A percentile compares a stretch with the other conserved stretches of the same genome.
phyloP scores from a whole-genome alignment of 129 eudicot genomes.

The Pulicaria dysenterica region DNA sequence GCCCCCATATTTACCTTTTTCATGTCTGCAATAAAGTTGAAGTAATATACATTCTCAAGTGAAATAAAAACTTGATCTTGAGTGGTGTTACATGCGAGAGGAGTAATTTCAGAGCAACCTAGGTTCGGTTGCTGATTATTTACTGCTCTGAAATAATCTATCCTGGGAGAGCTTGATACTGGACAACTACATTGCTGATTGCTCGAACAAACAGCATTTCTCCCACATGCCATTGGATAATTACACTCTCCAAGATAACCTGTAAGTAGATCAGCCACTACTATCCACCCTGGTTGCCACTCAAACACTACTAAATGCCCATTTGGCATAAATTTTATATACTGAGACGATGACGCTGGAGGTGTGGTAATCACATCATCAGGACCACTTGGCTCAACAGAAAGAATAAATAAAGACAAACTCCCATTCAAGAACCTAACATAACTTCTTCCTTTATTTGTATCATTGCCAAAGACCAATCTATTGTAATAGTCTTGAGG shows the following conservation, averaged over 20 bases:
- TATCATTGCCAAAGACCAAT: background rate
- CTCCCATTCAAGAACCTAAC: conserved; percentile 27
- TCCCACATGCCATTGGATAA: conserved; percentile 42
- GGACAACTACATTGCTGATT: conserved; percentile 39
- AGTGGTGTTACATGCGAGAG: conserved; percentile 24
- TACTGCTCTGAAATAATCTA: conserved; percentile 24
- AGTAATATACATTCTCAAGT: conserved; percentile 12
- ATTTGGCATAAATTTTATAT: conserved; percentile 30
- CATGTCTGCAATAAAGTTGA: background rate
- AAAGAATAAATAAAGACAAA: conserved; percentile 11
- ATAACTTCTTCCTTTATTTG: conserved; percentile 14
- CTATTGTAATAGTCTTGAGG: conserved; percentile 15
- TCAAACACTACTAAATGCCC: conserved; percentile 35
- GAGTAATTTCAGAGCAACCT: conserved; percentile 34
- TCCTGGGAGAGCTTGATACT: background rate
- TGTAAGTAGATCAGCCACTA: conserved; percentile 1
- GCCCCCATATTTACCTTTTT: conserved; percentile 16
- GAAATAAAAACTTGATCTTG: conserved; percentile 28
- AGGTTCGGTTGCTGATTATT: conserved; percentile 11
- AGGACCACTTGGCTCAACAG: conserved; percentile 1
- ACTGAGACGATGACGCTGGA: conserved; percentile 19
- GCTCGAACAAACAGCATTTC: conserved; percentile 33
- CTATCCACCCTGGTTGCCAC: background rate
- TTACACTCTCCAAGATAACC: background rate
- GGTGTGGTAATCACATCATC: background rate